Evolutionary conservation across 768 basidiomycete species (phyloP), one percentile per base, ranked within the genome.

Genomic region (Serendipita vermifera): DNA sequence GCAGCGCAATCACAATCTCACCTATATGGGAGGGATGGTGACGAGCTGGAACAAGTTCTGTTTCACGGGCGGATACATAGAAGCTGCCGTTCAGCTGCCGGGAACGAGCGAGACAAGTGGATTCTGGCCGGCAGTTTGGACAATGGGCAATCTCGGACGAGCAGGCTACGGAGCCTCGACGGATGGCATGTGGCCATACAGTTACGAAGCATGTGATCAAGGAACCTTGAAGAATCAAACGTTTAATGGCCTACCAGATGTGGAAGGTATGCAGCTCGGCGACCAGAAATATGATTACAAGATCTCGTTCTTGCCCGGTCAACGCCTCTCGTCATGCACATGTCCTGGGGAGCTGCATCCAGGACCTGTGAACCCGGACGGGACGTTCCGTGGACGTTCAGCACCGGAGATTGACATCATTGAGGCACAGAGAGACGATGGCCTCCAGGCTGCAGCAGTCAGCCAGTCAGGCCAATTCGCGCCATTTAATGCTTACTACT

Each of bases 391-490:
- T 14, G 82, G 83, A 17, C 80, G 93, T 54, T 81, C 81, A 31
- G 87, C 84, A 1, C 93, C 94, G 1, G 94, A 98, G 72, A 90
- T 97, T 62, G 93, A 97, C 68, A 75, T 98, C 59, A 65, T 94
- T 57, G 93, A 98, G 72, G 81, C 89, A 0, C 85, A 91, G 66
- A 70, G 82, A 57, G 72, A 90, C 62, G 62, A 74, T 31, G 59
- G 54, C 56, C 58, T 68, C 3, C 75, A 77, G 62, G 63, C 70
- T 64, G 87, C 78, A 36, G 72, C 83, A 61, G 85, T 83, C 1
- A 89, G 87, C 1, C 91, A 93, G 69, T 85, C 81, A 62, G 77
- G 77, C 64, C 90, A 93, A 68, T 66, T 76, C 35, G 88, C 87
- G 7, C 89, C 89, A 9, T 92, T 82, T 71, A 80, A 91, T 66